Conservation (phyloP, 2,329 filamentous ascomycete species). For the Aspergillus caelatus region DNA sequence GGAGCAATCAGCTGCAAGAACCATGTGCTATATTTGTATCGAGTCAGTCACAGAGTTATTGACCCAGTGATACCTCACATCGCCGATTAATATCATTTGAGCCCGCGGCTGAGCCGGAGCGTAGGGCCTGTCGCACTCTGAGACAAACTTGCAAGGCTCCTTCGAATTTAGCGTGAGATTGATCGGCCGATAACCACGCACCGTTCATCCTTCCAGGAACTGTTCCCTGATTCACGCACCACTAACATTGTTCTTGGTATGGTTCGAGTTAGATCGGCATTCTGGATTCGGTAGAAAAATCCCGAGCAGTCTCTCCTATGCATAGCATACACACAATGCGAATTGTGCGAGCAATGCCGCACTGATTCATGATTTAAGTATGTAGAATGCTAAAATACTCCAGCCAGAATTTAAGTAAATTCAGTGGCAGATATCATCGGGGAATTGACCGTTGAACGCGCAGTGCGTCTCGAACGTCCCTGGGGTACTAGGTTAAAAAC, state of each 20-base stretch:
- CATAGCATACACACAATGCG: background rate
- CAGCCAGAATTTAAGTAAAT: accelerated
- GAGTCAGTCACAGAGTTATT: background rate
- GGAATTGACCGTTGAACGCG: background rate
- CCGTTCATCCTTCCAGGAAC: background rate
- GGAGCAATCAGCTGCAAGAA: background rate
- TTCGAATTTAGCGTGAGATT: background rate
- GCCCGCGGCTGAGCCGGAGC: background rate
- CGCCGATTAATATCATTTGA: background rate
- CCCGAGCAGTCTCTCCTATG: background rate
- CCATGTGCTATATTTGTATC: background rate
- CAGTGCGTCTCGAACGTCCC: background rate
- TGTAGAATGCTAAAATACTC: background rate
- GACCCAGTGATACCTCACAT: background rate
- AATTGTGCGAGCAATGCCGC: background rate
- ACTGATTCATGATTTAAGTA: background rate
- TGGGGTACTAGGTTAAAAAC: background rate
- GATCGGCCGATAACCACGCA: background rate
- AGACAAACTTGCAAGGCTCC: background rate
- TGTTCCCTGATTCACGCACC: background rate
- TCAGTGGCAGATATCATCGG: background rate
- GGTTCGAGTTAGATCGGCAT: background rate
- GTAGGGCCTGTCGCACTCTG: background rate
- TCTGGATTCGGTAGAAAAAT: background rate
- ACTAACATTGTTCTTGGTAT: background rate